Percentiles rank a stretch among this genome's conserved stretches.
phyloP scores from a whole-genome alignment of 208 protist species.

The Leishmania martiniquensis region DNA sequence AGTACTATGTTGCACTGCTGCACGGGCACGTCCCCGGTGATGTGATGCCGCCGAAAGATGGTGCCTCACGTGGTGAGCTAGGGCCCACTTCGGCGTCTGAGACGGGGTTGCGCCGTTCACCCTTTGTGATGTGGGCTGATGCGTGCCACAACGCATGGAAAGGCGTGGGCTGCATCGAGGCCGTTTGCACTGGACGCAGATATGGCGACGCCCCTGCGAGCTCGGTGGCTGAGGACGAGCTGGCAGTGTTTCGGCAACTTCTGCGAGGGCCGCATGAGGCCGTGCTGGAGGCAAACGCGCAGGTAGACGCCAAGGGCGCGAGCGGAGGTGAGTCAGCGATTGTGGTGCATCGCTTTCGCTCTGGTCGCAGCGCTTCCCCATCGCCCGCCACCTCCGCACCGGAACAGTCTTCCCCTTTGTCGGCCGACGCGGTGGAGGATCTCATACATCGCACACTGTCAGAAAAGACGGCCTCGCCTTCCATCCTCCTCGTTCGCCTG shows the following conservation, averaged over 20 bases:
- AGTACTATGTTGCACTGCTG: constrained; percentile 84
- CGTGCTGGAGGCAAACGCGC: background rate
- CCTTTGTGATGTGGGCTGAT: constrained; percentile 9
- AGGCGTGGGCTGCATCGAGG: constrained; percentile 5
- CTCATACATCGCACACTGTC: background rate
- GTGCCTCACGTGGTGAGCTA: background rate
- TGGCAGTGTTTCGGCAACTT: constrained; percentile 11
- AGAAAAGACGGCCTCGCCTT: background rate
- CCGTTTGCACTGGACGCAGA: background rate
- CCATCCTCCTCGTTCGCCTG: constrained; percentile 20
- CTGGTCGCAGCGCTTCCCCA: background rate
- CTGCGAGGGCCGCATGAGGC: background rate
- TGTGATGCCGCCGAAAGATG: background rate
- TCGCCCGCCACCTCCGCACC: background rate
- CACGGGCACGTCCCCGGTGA: constrained; percentile 56
- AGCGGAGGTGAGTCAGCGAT: background rate
- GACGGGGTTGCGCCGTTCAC: background rate
- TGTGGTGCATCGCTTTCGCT: constrained; percentile 9
- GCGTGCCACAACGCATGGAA: constrained; percentile 13
- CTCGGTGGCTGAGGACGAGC: background rate
- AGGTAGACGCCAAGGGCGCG: background rate
- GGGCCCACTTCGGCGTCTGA: background rate
- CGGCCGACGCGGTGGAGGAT: background rate
- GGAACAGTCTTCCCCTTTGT: too few species aligned
- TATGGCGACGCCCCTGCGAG: background rate